A percentile compares a stretch with the other conserved stretches of the same genome.
phyloP scores from a whole-genome alignment of 768 basidiomycete genomes.

The Tricholoma matsutake region DNA sequence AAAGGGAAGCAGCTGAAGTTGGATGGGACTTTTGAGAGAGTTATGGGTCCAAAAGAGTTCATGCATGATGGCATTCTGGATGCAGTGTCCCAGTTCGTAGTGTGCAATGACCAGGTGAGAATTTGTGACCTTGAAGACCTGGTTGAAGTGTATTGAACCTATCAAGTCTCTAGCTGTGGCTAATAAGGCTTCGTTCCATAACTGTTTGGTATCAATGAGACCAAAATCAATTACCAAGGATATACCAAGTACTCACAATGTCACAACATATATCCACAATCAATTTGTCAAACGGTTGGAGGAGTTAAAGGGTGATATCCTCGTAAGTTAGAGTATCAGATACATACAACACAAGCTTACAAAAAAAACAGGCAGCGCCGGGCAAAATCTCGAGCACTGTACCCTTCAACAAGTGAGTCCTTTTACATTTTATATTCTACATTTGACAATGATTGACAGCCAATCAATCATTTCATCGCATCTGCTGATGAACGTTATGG shows the following conservation, averaged over 20 bases:
- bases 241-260: constrained; percentile 1
- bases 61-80: neutral
- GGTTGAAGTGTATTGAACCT: neutral
- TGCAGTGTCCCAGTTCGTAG: neutral
- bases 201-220: constrained; percentile 3
- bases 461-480: too few species aligned
- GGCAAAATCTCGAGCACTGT: neutral
- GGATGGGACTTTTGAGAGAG: neutral
- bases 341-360: neutral
- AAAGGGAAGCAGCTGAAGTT: neutral
- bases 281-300: neutral
- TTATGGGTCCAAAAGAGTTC: neutral
- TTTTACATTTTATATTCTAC: too few species aligned
- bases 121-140: neutral
- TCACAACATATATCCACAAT: neutral
- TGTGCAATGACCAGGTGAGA: neutral
- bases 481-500: too few species aligned
- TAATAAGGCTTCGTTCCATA: constrained; percentile 3
- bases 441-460: too few species aligned
- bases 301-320: constrained; percentile 1
- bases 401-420: too few species aligned
- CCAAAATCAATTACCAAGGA: neutral
- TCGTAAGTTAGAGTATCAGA: constrained; percentile 2
- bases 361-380: neutral
- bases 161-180: constrained; percentile 2